Percentiles rank a stretch among this genome's conserved stretches.
Evolutionary conservation across 176 grass and related monocot species (phyloP).

Genomic region (Musa troglodytarum): DNA sequence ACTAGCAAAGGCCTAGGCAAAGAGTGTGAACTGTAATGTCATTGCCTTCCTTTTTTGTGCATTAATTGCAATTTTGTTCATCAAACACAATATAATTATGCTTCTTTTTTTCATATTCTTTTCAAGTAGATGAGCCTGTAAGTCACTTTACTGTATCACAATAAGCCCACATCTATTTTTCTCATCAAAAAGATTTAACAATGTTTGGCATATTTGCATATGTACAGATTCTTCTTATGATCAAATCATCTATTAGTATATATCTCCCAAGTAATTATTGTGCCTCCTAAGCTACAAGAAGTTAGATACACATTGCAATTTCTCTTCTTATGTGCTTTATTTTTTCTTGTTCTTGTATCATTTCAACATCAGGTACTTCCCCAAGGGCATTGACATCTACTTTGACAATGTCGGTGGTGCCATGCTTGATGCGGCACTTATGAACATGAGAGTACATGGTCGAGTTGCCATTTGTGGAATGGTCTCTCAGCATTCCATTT

Average conservation of each 20-base stretch:
- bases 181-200: too few relatives aligned
- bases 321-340: background rate
- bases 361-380: slow-evolving; percentile 41
- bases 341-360: background rate
- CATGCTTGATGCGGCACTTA: slow-evolving; percentile 59
- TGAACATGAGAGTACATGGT: slow-evolving; percentile 50
- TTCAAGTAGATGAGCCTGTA: too few relatives aligned
- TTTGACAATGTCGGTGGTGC: slow-evolving; percentile 68
- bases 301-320: too few relatives aligned
- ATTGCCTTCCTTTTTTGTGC: background rate
- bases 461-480: slow-evolving; percentile 59
- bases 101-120: background rate
- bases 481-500: slow-evolving; percentile 43
- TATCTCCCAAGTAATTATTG: too few relatives aligned
- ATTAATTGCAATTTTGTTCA: background rate
- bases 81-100: background rate
- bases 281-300: too few relatives aligned
- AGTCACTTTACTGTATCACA: too few relatives aligned
- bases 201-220: background rate
- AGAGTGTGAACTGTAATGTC: background rate
- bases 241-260: too few relatives aligned
- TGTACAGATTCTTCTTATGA: background rate
- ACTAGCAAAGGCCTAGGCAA: too few relatives aligned
- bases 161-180: too few relatives aligned
- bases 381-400: slow-evolving; percentile 77